Evolutionary conservation across 306 rosid genomes (phyloP).

Genomic region (Quillaja saponaria): DNA sequence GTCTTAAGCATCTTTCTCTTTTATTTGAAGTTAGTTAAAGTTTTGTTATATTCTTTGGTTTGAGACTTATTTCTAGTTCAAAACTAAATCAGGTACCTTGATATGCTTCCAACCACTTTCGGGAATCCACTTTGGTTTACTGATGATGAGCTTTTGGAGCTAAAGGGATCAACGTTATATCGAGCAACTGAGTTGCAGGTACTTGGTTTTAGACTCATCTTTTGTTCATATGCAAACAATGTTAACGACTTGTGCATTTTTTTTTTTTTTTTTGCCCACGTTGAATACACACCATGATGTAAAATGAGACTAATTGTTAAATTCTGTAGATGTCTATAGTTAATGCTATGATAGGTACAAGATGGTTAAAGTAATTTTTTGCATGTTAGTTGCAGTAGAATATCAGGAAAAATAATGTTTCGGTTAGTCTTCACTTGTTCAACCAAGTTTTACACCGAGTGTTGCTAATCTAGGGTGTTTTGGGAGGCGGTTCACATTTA

Average conservation of each 20-base stretch:
- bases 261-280: slow-evolving; percentile 14
- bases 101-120: slow-evolving; percentile 82
- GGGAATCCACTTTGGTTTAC: slow-evolving; percentile 90
- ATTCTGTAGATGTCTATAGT: slow-evolving; percentile 2
- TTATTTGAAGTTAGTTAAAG: slow-evolving; percentile 17
- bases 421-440: no score
- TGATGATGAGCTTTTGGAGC: slow-evolving; percentile 68
- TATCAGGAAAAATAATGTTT: no score
- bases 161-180: slow-evolving; percentile 78
- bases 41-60: slow-evolving; percentile 9
- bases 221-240: slow-evolving; percentile 10
- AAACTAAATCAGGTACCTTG: slow-evolving; percentile 71
- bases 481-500: no score
- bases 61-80: slow-evolving; percentile 35
- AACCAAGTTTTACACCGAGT: no score
- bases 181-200: slow-evolving; percentile 93
- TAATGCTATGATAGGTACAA: no score
- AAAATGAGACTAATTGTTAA: not conserved
- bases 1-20: slow-evolving; percentile 42
- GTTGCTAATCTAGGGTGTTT: no score
- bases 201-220: slow-evolving; percentile 23
- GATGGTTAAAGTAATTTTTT: no score
- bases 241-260: not conserved
- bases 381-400: no score
- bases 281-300: slow-evolving; percentile 3